Conservation (phyloP, 495 filamentous ascomycete genomes). For the Aspergillus leporis region DNA sequence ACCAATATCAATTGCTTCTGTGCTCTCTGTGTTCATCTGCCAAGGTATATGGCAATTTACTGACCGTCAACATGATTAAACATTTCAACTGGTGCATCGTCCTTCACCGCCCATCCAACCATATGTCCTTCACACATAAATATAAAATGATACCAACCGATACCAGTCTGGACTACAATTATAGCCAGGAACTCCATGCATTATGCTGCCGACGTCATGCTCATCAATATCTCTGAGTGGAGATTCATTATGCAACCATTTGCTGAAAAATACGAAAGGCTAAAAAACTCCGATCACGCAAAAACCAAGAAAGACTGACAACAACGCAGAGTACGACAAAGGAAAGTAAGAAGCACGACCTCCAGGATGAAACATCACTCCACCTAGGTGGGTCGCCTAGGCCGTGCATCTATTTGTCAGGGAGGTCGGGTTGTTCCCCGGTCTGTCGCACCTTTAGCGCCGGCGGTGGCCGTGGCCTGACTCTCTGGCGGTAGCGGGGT, state of each 20-base stretch:
- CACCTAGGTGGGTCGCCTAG: background rate
- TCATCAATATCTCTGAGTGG: constrained; percentile 5
- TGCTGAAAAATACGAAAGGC: constrained; percentile 8
- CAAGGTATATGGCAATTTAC: too few relatives aligned
- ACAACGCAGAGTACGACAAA: constrained; percentile 7
- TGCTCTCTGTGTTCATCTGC: background rate
- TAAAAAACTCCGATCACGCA: background rate
- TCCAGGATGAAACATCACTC: constrained; percentile 1
- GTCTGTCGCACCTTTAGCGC: constrained; percentile 28
- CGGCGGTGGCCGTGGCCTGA: constrained; percentile 26
- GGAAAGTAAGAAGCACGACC: constrained; percentile 14
- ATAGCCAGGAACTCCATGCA: background rate
- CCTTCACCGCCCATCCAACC: background rate
- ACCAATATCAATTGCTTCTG: constrained; percentile 3
- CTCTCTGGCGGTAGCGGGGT: constrained; percentile 33
- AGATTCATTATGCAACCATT: constrained; percentile 4
- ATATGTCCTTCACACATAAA: background rate
- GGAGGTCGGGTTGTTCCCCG: constrained; percentile 38
- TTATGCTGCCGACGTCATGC: background rate
- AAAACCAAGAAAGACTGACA: background rate
- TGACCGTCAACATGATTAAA: background rate
- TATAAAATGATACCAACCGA: background rate
- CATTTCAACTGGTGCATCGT: background rate
- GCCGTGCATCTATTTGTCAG: constrained; percentile 24
- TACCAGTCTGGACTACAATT: background rate